Conservation (phyloP, 768 basidiomycete species). For the Tulasnella sp. region DNA sequence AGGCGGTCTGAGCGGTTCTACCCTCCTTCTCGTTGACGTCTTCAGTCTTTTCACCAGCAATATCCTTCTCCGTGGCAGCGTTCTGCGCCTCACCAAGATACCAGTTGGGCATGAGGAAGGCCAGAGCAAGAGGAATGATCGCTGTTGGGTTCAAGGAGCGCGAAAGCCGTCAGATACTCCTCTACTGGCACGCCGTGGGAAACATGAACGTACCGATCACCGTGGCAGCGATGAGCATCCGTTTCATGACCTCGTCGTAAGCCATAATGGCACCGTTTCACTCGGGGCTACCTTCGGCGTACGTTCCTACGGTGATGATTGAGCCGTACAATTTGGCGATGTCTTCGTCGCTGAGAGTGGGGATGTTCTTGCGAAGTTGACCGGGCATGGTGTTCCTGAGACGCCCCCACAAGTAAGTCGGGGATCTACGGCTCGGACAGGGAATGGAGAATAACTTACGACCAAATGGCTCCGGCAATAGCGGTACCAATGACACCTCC, state of each 20-base stretch:
- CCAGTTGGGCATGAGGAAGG: slow-evolving; percentile 54
- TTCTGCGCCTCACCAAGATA: slow-evolving; percentile 61
- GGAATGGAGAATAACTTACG: background rate
- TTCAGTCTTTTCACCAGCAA: background rate
- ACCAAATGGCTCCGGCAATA: slow-evolving; percentile 30
- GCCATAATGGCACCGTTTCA: slow-evolving; percentile 54
- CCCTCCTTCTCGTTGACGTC: background rate
- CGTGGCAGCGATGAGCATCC: background rate
- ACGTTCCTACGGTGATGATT: slow-evolving; percentile 39
- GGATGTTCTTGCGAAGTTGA: slow-evolving; percentile 44
- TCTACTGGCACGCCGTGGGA: slow-evolving; percentile 32
- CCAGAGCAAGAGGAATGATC: slow-evolving; percentile 45
- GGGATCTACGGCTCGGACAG: background rate
- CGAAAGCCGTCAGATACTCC: slow-evolving; percentile 37
- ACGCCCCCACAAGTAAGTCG: background rate
- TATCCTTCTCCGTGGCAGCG: slow-evolving; percentile 30
- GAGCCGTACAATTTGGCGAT: slow-evolving; percentile 42
- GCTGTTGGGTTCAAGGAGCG: slow-evolving; percentile 41
- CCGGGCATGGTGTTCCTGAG: slow-evolving; percentile 49
- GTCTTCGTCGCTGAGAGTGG: slow-evolving; percentile 33
- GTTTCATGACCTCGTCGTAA: background rate
- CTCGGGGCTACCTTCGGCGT: slow-evolving; percentile 37
- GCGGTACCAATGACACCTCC: slow-evolving; percentile 57
- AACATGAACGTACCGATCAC: background rate
- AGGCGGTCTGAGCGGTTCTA: background rate